A percentile compares a stretch with the other conserved stretches of the same genome.
These are phyloP conservation scores for Cunninghamia lanceolata DNA, from an alignment of 75 land plant species.

Conservation along the genomic window DNA sequence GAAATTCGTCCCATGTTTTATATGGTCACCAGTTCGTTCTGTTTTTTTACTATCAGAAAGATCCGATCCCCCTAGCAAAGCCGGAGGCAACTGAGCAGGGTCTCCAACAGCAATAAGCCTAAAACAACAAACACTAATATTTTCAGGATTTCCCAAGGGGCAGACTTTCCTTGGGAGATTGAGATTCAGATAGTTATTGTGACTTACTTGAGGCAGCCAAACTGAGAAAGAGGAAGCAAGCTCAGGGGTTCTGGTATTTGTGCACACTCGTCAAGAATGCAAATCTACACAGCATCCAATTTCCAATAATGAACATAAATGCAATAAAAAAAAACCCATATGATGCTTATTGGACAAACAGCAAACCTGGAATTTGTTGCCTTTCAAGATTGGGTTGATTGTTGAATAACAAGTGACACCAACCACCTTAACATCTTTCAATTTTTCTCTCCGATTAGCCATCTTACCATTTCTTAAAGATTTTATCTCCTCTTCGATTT, in stretches of 20 bases:
- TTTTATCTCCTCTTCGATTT: conserved; percentile 26
- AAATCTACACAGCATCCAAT: conserved; percentile 21
- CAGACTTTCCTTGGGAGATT: not conserved
- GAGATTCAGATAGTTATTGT: not conserved
- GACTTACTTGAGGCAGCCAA: conserved; percentile 27
- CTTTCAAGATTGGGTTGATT: conserved; percentile 13
- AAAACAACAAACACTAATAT: not conserved
- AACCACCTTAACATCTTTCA: conserved; percentile 23
- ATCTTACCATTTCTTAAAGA: conserved; percentile 23
- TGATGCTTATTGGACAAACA: not conserved
- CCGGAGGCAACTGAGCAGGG: conserved; percentile 28
- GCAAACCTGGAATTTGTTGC: conserved; percentile 12
- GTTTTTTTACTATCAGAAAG: not conserved
- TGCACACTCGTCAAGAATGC: conserved; percentile 33
- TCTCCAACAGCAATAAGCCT: conserved; percentile 40
- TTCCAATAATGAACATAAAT: not conserved
- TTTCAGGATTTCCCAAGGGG: not conserved
- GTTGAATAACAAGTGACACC: conserved; percentile 27
- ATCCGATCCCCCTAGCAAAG: conserved; percentile 13
- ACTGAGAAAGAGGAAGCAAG: conserved; percentile 23
- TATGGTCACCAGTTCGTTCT: not conserved
- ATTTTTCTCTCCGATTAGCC: conserved; percentile 11
- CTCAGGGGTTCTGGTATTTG: conserved; percentile 36
- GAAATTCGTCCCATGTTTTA: not conserved
- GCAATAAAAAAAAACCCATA: not conserved